Evolutionary conservation across 1,284 basidiomycete genomes (phyloP).

Genomic region (Sporisorium scitamineum): DNA sequence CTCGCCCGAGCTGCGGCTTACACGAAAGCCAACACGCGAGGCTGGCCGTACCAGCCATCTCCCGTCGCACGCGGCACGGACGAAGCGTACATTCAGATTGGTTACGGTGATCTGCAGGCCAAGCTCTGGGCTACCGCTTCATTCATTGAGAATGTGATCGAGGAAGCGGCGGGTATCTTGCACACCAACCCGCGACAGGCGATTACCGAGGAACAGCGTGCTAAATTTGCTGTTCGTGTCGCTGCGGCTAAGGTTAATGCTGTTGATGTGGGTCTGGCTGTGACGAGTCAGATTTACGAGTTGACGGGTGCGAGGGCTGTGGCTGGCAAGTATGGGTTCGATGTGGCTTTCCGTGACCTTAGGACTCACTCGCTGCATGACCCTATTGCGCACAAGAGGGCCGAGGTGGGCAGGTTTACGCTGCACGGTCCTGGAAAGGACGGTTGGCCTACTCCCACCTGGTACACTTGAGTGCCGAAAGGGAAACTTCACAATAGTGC

Average conservation of each 20-base stretch:
- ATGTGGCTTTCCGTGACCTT: constrained; percentile 58
- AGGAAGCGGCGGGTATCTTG: constrained; percentile 46
- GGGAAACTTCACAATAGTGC: not conserved
- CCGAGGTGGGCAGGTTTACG: constrained; percentile 62
- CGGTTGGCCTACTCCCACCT: constrained; percentile 61
- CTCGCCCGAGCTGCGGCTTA: constrained; percentile 61
- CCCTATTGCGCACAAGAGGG: constrained; percentile 67
- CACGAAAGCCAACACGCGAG: constrained; percentile 66
- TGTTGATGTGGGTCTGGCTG: constrained; percentile 64
- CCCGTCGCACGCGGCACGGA: constrained; percentile 59
- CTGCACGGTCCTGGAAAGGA: constrained; percentile 61
- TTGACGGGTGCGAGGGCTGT: constrained; percentile 66
- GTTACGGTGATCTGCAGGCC: constrained; percentile 67
- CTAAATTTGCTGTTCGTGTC: constrained; percentile 65
- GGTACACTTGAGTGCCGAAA: constrained; percentile 47
- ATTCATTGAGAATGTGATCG: constrained; percentile 60
- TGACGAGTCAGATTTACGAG: constrained; percentile 67
- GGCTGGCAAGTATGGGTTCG: constrained; percentile 65
- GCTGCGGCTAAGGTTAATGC: constrained; percentile 67
- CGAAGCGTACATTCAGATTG: constrained; percentile 68
- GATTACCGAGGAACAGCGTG: constrained; percentile 65
- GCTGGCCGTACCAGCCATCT: constrained; percentile 65
- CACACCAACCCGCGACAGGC: constrained; percentile 45
- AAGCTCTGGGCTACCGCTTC: constrained; percentile 67
- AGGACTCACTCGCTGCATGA: constrained; percentile 68